Evolutionary conservation across 2,329 filamentous ascomycete species (phyloP), one percentile per base, ranked within the genome.

Genomic region (Achaetomium macrosporum): DNA sequence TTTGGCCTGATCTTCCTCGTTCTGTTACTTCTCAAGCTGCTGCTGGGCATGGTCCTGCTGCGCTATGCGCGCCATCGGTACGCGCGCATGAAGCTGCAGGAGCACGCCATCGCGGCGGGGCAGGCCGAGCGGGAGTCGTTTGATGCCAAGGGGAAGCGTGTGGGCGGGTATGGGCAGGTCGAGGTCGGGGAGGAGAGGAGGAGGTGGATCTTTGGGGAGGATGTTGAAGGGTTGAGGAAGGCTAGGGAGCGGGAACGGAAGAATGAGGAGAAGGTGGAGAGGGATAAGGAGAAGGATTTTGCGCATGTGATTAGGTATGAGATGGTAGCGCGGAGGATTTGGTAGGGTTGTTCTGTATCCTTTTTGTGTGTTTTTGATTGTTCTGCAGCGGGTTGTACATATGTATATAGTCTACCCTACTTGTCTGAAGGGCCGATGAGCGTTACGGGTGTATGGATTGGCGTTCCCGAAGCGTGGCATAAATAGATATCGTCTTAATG

Each of bases 281-380:
- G 74, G 56, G 71, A 77, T 49, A 78, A 80, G 48, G 82, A 77
- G 51, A 78, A 81, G 48, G 82, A 81, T 66, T 82, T 82, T 69
- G 87, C 77, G 64, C 82, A 73, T 66, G 89, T 83, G 57, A 82
- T 77, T 61, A 78, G 93, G 63, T 99, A 96, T 72, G 90, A 90
- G 66, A 96, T 97, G 93, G 85, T 90, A 62, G 89, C 90, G 0
- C 97, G 96, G 77, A 80, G 93, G 66, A 99, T 99, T 63, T 99
- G 93, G 93, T 97, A 70, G 60, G 25, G 15, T 15, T 42, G 17
- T 37, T 42, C 13, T 41, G 13, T 11, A 37, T 19, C 36, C 29
- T 16, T 46, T 43, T 40, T 37, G 31, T 42, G 16, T 41, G 12
- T 19, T 46, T 19, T 20, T 16, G 25, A 5, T 17, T n/a, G 13